Conservation (phyloP, 148 eudicot genomes). For the Camellia lanceoleosa region DNA sequence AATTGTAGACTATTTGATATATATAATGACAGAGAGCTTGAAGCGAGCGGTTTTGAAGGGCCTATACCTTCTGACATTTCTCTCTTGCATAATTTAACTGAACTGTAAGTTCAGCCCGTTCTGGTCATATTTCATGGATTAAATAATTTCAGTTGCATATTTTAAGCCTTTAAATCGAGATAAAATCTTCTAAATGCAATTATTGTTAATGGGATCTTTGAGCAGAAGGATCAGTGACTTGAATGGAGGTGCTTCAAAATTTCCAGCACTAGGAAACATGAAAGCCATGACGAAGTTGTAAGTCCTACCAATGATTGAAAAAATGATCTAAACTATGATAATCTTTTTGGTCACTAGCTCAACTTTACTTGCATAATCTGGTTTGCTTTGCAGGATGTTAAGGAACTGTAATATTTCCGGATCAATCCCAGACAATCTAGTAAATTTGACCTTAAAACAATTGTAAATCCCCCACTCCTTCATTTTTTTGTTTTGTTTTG, state of each 20-base stretch:
- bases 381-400: constrained; percentile 40
- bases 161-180: background rate
- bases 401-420: constrained; percentile 63
- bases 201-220: constrained; percentile 13
- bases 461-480: constrained; percentile 31
- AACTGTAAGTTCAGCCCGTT: constrained; percentile 44
- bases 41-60: constrained; percentile 65
- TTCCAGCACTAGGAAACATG: constrained; percentile 45
- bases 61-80: constrained; percentile 66
- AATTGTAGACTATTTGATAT: background rate
- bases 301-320: constrained; percentile 14
- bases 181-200: background rate
- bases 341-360: background rate
- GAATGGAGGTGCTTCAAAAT: constrained; percentile 40
- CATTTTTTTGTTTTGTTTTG: background rate
- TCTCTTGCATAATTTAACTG: constrained; percentile 32
- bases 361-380: background rate
- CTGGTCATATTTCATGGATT: background rate
- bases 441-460: constrained; percentile 28
- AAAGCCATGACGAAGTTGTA: constrained; percentile 34
- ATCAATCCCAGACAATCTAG: constrained; percentile 37
- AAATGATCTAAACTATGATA: background rate
- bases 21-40: constrained; percentile 45
- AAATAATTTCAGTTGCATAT: background rate
- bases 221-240: constrained; percentile 62